Evolutionary conservation across 805 yeast species (phyloP).

Genomic region (Brettanomyces bruxellensis): DNA sequence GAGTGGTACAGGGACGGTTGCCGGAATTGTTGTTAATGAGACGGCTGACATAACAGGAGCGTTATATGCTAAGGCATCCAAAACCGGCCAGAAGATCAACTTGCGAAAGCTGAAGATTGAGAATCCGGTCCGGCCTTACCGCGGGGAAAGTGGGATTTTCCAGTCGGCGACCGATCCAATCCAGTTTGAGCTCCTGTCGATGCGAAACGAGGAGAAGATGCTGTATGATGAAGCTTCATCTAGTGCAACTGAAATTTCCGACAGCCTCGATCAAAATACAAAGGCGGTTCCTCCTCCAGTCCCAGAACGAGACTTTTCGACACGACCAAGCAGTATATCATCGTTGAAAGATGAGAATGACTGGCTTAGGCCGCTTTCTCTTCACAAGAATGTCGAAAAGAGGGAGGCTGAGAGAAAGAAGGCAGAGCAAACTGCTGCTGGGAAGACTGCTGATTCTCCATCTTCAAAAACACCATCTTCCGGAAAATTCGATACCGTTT

Average conservation of each 20-base stretch:
- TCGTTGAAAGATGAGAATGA: constrained; percentile 3
- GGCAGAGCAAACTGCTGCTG: constrained; percentile 2
- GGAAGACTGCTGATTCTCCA: not conserved
- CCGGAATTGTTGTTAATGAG: constrained; percentile 20
- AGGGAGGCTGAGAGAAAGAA: constrained; percentile 7
- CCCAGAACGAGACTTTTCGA: not conserved
- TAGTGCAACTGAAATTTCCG: not conserved
- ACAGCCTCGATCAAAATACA: not conserved
- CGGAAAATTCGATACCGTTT: no score
- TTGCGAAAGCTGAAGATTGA: constrained; percentile 19
- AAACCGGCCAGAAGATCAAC: constrained; percentile 20
- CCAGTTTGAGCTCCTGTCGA: constrained; percentile 5
- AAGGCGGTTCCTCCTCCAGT: not conserved
- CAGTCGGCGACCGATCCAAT: constrained; percentile 22
- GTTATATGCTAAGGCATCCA: constrained; percentile 23
- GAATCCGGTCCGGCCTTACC: constrained; percentile 26
- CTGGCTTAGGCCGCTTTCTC: constrained; percentile 12
- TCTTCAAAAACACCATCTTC: not conserved
- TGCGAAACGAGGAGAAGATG: not conserved
- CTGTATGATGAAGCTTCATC: not conserved
- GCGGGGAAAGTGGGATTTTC: constrained; percentile 24
- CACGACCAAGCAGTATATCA: not conserved
- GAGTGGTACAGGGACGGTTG: constrained; percentile 13
- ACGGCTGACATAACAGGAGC: constrained; percentile 23
- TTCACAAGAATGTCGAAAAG: constrained; percentile 4